Evolutionary conservation across 163 green algal species (phyloP).

Genomic region (Scenedesmus sp.): DNA sequence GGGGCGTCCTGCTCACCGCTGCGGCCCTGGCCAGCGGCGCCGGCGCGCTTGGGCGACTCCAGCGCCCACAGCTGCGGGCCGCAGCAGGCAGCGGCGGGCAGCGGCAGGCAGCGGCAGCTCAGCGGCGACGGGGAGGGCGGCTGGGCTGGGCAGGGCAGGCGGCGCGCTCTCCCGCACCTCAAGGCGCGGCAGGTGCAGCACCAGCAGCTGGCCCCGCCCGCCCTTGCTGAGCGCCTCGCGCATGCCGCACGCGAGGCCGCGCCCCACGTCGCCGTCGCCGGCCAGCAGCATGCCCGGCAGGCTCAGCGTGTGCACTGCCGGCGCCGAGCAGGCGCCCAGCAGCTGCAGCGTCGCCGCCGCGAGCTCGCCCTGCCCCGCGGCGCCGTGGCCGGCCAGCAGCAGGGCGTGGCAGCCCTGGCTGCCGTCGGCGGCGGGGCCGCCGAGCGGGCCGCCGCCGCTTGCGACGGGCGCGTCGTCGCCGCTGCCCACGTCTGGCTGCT

Average conservation of each 20-base stretch:
- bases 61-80: slow-evolving; percentile 37
- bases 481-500: not conserved
- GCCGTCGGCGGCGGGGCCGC: not conserved
- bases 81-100: not conserved
- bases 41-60: not conserved
- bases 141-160: not conserved
- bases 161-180: slow-evolving; percentile 8
- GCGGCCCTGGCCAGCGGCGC: not conserved
- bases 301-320: slow-evolving; percentile 29
- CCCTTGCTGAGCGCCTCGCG: not conserved
- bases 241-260: slow-evolving; percentile 6
- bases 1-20: not conserved
- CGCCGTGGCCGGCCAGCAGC: slow-evolving; percentile 21
- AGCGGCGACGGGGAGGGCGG: not conserved
- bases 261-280: slow-evolving; percentile 1
- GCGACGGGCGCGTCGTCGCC: not conserved
- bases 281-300: slow-evolving; percentile 42
- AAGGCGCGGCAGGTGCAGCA: slow-evolving; percentile 28
- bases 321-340: not conserved
- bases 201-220: slow-evolving; percentile 15
- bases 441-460: not conserved
- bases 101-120: too few species aligned
- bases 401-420: slow-evolving; percentile 4
- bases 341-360: slow-evolving; percentile 21
- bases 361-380: slow-evolving; percentile 25